Evolutionary conservation across 2,329 filamentous ascomycete species (phyloP).

Genomic region (Hypoxylon sp.): DNA sequence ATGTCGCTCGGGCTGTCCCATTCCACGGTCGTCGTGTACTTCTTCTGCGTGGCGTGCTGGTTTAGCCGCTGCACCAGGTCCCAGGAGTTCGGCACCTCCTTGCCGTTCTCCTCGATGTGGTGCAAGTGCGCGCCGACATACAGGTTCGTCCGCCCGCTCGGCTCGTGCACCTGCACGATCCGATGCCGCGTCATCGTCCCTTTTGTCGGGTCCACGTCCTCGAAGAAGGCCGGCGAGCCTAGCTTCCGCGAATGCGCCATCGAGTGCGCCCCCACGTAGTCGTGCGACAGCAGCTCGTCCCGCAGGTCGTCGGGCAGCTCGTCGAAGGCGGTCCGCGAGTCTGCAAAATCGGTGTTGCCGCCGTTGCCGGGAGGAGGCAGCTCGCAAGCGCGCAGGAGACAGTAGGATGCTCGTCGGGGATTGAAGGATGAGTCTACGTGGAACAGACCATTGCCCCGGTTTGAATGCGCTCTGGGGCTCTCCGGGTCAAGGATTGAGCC

Average conservation of each 20-base stretch:
- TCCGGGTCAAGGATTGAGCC: slow-evolving; percentile 39
- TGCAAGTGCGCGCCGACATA: slow-evolving; percentile 69
- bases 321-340: slow-evolving; percentile 66
- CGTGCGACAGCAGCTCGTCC: slow-evolving; percentile 55
- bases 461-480: slow-evolving; percentile 46
- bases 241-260: slow-evolving; percentile 68
- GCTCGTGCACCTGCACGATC: slow-evolving; percentile 67
- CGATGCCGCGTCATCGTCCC: slow-evolving; percentile 62
- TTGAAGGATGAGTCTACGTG: slow-evolving; percentile 71
- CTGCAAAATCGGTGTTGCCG: slow-evolving; percentile 68
- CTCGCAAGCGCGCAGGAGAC: slow-evolving; percentile 64
- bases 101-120: slow-evolving; percentile 63
- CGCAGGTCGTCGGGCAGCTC: slow-evolving; percentile 59
- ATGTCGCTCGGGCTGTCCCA: slow-evolving; percentile 67
- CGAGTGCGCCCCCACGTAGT: slow-evolving; percentile 66
- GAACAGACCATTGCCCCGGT: slow-evolving; percentile 65
- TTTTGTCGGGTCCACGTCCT: slow-evolving; percentile 59
- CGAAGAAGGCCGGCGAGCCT: slow-evolving; percentile 65
- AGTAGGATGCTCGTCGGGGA: slow-evolving; percentile 67
- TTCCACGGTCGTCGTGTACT: slow-evolving; percentile 62
- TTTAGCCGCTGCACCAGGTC: slow-evolving; percentile 61
- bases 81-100: slow-evolving; percentile 55
- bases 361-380: slow-evolving; percentile 64
- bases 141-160: slow-evolving; percentile 65
- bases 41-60: slow-evolving; percentile 62